Evolutionary conservation across 2,329 filamentous ascomycete species (phyloP).

Genomic region (Calonectria montana): DNA sequence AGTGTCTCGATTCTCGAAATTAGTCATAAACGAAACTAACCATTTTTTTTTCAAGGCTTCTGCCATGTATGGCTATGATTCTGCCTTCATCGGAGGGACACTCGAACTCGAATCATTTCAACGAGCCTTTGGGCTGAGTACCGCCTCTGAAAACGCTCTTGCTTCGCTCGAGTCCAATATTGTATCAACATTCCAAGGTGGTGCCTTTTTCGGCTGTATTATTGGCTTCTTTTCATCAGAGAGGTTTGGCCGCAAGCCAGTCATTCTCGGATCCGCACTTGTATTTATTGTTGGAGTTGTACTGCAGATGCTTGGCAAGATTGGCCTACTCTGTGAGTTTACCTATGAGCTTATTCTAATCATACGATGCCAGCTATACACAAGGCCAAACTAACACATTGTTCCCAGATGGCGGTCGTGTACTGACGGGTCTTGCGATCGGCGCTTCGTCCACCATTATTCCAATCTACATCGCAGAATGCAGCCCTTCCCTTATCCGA

Average conservation of each 20-base stretch:
- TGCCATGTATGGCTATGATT: constrained; percentile 6
- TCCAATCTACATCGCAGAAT: constrained; percentile 26
- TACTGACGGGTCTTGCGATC: not conserved
- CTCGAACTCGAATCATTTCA: not conserved
- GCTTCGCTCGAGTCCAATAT: not conserved
- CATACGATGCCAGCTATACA: too few relatives aligned
- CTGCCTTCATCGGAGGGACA: not conserved
- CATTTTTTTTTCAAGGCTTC: not conserved
- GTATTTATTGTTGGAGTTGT: not conserved
- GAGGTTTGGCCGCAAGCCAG: not conserved
- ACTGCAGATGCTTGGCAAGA: not conserved
- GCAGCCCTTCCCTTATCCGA: constrained; percentile 19
- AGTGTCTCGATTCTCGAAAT: not conserved
- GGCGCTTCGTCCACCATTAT: constrained; percentile 20
- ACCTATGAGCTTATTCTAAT: not conserved
- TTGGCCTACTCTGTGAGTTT: not conserved
- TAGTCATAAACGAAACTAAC: not conserved
- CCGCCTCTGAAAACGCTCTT: not conserved
- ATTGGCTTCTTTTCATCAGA: not conserved
- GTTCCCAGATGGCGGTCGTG: not conserved
- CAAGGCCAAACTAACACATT: not conserved
- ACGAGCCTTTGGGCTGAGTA: not conserved
- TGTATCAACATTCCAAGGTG: not conserved
- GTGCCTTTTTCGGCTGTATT: not conserved
- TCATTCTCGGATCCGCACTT: not conserved